A percentile compares a stretch with the other conserved stretches of the same genome.
Evolutionary conservation across 1,284 basidiomycete species (phyloP).

Genomic region (Wolfiporia cocos): DNA sequence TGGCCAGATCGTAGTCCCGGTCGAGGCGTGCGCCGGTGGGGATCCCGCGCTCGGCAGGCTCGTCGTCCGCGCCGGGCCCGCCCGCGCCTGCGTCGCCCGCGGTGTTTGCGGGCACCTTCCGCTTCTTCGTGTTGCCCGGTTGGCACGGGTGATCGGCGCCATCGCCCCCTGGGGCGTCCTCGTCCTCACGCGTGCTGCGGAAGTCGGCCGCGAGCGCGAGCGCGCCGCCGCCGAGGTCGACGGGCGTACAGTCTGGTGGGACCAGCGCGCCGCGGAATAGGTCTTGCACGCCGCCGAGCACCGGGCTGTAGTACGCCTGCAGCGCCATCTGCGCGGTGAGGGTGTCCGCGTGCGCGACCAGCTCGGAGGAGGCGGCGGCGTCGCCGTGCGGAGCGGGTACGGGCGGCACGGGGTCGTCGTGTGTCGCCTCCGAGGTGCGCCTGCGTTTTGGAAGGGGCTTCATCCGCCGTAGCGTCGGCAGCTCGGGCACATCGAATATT

Average conservation of each 20-base stretch:
- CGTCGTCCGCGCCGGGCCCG: slow-evolving; percentile 34
- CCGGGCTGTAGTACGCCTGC: slow-evolving; percentile 57
- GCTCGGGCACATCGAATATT: slow-evolving; percentile 56
- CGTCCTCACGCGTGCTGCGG: slow-evolving; percentile 34
- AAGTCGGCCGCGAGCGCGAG: slow-evolving; percentile 14
- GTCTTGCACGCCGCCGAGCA: slow-evolving; percentile 41
- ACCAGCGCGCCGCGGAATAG: slow-evolving; percentile 26
- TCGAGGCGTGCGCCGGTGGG: slow-evolving; percentile 18
- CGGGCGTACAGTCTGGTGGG: slow-evolving; percentile 12
- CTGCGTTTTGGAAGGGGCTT: slow-evolving; percentile 74
- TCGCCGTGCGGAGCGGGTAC: slow-evolving; percentile 8
- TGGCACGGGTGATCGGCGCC: slow-evolving; percentile 62
- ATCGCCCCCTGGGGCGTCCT: slow-evolving; percentile 48
- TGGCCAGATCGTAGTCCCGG: slow-evolving; percentile 16
- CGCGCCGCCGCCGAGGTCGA: slow-evolving; percentile 20
- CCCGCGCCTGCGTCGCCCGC: slow-evolving; percentile 31
- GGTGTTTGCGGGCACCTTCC: slow-evolving; percentile 64
- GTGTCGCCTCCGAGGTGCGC: slow-evolving; percentile 35
- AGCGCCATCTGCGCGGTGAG: slow-evolving; percentile 45
- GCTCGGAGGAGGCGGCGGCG: slow-evolving; percentile 34
- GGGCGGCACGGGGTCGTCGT: slow-evolving; percentile 12
- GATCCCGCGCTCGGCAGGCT: slow-evolving; percentile 23
- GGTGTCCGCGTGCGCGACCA: slow-evolving; percentile 40
- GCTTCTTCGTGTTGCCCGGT: slow-evolving; percentile 80
- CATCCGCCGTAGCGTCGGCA: slow-evolving; percentile 52